phyloP scores from a whole-genome alignment of 1,284 basidiomycete genomes.

The Erythrobasidium hasegawianum region DNA sequence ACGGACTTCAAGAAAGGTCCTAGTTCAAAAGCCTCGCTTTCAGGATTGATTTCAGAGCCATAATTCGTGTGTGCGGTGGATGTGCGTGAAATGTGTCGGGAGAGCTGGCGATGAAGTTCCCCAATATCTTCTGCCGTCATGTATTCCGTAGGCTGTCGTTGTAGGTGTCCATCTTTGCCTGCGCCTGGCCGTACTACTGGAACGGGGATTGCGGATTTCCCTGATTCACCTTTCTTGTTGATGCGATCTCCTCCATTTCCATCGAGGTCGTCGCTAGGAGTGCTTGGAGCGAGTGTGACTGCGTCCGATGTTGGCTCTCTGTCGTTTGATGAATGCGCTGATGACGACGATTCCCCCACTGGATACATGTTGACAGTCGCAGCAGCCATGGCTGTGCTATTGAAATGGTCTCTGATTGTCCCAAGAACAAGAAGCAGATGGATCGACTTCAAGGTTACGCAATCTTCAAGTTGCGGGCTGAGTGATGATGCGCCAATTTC shows the following conservation, averaged over 20 bases:
- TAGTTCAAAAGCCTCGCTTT: constrained; percentile 48
- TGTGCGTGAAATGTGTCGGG: constrained; percentile 1
- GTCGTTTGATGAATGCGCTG: constrained; percentile 1
- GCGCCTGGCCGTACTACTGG: not conserved
- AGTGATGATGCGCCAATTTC: too few species aligned
- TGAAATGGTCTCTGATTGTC: not conserved
- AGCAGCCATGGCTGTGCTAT: not conserved
- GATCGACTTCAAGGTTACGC: too few species aligned
- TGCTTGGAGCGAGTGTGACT: constrained; percentile 11
- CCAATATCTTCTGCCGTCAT: constrained; percentile 24
- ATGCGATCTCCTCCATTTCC: not conserved
- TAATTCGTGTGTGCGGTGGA: not conserved
- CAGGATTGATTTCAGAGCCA: constrained; percentile 34
- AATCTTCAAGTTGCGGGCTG: too few species aligned
- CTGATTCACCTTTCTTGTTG: not conserved
- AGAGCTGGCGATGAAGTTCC: constrained; percentile 19
- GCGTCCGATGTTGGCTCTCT: not conserved
- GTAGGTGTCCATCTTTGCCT: not conserved
- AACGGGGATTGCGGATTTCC: not conserved
- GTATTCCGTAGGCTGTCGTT: constrained; percentile 5
- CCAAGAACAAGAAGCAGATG: not conserved
- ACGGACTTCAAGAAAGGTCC: constrained; percentile 46
- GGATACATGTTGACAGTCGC: not conserved
- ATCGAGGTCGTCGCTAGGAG: constrained; percentile 1
- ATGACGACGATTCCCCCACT: not conserved